phyloP scores from a whole-genome alignment of 805 yeast species.

The Pachysolen tannophilus region DNA sequence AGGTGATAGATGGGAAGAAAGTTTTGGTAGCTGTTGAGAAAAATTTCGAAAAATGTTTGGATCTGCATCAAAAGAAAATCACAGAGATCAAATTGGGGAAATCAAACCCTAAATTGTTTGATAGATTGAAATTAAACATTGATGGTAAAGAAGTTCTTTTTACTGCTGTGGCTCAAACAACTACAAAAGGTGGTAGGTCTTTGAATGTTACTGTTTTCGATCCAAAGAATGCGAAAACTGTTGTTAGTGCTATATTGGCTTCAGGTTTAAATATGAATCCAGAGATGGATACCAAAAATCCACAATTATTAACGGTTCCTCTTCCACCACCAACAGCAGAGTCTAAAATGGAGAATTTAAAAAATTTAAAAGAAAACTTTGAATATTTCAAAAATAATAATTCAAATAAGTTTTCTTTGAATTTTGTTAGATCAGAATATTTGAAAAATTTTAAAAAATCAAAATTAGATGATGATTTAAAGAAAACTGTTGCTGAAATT shows the following conservation, averaged over 20 bases:
- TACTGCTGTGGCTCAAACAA: slow-evolving; percentile 62
- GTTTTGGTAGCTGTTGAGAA: slow-evolving; percentile 29
- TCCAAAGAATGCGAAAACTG: slow-evolving; percentile 60
- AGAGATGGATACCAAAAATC: slow-evolving; percentile 62
- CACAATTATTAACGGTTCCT: slow-evolving; percentile 64
- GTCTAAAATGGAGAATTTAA: slow-evolving; percentile 45
- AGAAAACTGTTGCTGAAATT: slow-evolving; percentile 47
- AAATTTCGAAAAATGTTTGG: slow-evolving; percentile 41
- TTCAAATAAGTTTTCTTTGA: slow-evolving; percentile 38
- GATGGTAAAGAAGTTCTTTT: slow-evolving; percentile 42
- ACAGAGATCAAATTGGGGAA: slow-evolving; percentile 64
- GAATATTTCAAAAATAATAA: slow-evolving; percentile 54
- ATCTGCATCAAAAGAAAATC: slow-evolving; percentile 44
- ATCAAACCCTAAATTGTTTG: slow-evolving; percentile 60
- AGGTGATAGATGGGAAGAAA: slow-evolving; percentile 20
- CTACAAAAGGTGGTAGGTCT: slow-evolving; percentile 57
- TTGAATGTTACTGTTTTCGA: slow-evolving; percentile 81
- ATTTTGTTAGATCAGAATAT: slow-evolving; percentile 49
- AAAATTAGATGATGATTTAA: slow-evolving; percentile 48
- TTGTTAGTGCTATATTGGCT: slow-evolving; percentile 63
- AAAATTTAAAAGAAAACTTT: slow-evolving; percentile 54
- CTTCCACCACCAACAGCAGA: slow-evolving; percentile 73
- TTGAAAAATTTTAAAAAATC: slow-evolving; percentile 45
- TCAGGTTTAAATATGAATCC: slow-evolving; percentile 74
- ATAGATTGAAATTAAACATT: slow-evolving; percentile 43